Percentiles rank a stretch among this genome's conserved stretches.
These are phyloP conservation scores for Rhodotorula babjevae DNA, from an alignment of 768 basidiomycete genomes.

Conservation along the genomic window DNA sequence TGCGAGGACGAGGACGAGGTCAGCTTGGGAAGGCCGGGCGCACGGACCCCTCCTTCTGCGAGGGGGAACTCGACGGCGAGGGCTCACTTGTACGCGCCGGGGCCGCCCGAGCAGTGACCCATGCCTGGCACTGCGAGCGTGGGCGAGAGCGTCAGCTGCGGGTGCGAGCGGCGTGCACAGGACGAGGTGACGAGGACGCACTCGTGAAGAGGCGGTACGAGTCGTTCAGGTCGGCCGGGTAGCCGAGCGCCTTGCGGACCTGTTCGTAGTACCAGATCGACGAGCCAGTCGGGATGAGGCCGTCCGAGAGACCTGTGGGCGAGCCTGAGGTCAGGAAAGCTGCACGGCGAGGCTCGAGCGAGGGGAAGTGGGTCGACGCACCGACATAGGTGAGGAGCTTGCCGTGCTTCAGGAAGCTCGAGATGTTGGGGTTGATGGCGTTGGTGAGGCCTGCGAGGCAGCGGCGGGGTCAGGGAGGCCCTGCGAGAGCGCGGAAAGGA, in stretches of 20 bases:
- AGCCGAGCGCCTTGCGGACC: constrained; percentile 14
- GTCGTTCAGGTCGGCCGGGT: constrained; percentile 13
- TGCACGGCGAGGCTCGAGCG: neutral
- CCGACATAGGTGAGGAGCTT: constrained; percentile 26
- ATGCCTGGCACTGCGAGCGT: constrained; percentile 16
- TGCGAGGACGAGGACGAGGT: neutral
- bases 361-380: neutral
- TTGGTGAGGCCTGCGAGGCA: neutral
- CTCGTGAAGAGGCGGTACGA: constrained; percentile 18
- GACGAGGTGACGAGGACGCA: neutral
- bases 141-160: no score
- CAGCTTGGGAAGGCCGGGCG: no score
- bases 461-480: no score
- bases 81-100: constrained; percentile 3
- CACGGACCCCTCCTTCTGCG: no score
- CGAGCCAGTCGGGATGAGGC: constrained; percentile 28
- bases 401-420: constrained; percentile 29
- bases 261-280: constrained; percentile 17
- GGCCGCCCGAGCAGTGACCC: constrained; percentile 14
- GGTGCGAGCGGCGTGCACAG: neutral
- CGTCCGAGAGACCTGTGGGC: constrained; percentile 15
- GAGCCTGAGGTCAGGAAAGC: no score
- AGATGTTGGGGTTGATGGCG: constrained; percentile 26
- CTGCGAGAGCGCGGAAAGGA: neutral
- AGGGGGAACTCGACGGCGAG: neutral